These are phyloP conservation scores for Fraxinus angustifolia DNA, from an alignment of 305 asterid species.

Conservation along the genomic window DNA sequence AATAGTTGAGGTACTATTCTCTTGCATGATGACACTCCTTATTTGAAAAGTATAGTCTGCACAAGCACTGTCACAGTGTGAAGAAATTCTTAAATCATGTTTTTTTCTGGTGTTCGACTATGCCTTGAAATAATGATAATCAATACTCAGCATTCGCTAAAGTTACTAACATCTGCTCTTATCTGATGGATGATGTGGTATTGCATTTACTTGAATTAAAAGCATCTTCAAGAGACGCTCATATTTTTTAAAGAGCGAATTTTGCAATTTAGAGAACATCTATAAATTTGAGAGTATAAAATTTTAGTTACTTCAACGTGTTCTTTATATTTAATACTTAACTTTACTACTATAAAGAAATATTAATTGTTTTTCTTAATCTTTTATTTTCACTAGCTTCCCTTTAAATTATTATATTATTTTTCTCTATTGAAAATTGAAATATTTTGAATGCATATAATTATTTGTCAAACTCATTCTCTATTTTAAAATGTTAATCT, in stretches of 20 bases:
- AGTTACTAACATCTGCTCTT: neutral
- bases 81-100: too few species aligned
- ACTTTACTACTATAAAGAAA: too few species aligned
- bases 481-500: too few species aligned
- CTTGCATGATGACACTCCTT: neutral
- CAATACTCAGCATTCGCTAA: neutral
- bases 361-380: neutral
- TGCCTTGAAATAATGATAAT: neutral
- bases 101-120: too few species aligned
- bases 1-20: slow-evolving; percentile 75
- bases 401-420: too few species aligned
- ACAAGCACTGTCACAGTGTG: neutral
- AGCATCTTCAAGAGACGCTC: neutral
- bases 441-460: neutral
- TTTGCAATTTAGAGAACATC: neutral
- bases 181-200: neutral
- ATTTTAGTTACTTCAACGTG: neutral
- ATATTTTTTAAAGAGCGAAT: neutral
- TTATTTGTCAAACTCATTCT: neutral
- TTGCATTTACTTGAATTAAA: neutral
- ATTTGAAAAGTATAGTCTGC: neutral
- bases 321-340: too few species aligned
- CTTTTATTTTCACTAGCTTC: too few species aligned
- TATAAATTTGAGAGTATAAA: too few species aligned
- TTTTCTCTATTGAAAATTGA: too few species aligned